Percentiles rank a stretch among this genome's conserved stretches.
These are phyloP conservation scores for Tremella mesenterica DNA, from an alignment of 768 basidiomycete species.

Conservation along the genomic window DNA sequence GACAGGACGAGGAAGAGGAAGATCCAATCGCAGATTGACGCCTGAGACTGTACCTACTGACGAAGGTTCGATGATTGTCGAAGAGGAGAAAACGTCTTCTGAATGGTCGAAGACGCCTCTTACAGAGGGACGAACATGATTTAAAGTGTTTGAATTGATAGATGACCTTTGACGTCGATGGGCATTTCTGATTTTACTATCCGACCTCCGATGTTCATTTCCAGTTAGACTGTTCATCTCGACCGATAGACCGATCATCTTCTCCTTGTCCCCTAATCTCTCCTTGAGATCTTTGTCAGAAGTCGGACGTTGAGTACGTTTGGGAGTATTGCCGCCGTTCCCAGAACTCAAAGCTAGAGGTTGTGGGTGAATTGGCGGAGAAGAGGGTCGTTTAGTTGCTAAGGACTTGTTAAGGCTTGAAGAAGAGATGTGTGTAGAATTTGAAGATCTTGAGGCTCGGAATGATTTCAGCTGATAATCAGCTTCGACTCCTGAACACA, in stretches of 20 bases:
- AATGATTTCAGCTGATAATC: constrained; percentile 23
- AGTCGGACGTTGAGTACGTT: not conserved
- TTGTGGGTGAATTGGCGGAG: not conserved
- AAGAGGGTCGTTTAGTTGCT: constrained; percentile 9
- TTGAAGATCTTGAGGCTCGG: constrained; percentile 22
- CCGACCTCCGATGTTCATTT: constrained; percentile 3
- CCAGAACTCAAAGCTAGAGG: not conserved
- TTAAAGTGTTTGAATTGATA: not conserved
- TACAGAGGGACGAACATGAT: constrained; percentile 4
- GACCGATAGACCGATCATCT: not conserved
- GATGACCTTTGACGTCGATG: constrained; percentile 3
- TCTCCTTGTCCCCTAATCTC: not conserved
- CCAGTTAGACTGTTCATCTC: not conserved
- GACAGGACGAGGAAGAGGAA: not conserved
- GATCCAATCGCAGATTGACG: not conserved
- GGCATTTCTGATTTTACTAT: not conserved
- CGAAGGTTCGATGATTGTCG: no score
- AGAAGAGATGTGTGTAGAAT: constrained; percentile 3
- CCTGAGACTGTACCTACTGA: not conserved
- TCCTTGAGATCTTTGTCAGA: constrained; percentile 9
- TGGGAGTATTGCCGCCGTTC: constrained; percentile 5
- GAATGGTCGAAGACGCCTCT: constrained; percentile 1
- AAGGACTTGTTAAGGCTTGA: constrained; percentile 1
- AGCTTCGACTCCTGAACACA: constrained; percentile 1
- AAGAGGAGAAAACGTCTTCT: not conserved